phyloP scores from a whole-genome alignment of 2,329 filamentous ascomycete genomes.

The Exophiala alcalophila region DNA sequence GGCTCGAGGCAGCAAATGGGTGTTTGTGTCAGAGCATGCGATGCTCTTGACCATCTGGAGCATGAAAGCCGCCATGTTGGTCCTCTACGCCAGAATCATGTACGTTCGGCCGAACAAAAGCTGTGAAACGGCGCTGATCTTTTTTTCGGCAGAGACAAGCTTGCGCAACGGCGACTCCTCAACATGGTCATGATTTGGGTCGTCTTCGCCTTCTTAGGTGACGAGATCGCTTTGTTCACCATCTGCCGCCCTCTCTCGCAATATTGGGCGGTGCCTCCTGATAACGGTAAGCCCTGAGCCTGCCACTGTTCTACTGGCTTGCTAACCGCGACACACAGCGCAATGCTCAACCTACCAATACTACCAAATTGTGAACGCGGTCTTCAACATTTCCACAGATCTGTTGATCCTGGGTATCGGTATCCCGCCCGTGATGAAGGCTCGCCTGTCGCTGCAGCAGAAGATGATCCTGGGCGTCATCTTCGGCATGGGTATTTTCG shows the following conservation, averaged over 20 bases:
- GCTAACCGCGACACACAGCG: constrained; percentile 16
- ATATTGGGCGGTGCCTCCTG: constrained; percentile 50
- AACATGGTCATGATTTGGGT: constrained; percentile 44
- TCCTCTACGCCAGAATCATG: constrained; percentile 53
- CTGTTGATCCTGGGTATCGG: constrained; percentile 44
- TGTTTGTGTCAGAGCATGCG: constrained; percentile 60
- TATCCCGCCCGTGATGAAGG: constrained; percentile 43
- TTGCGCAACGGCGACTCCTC: constrained; percentile 31
- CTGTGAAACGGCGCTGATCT: constrained; percentile 1
- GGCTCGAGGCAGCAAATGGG: constrained; percentile 58
- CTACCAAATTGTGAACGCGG: constrained; percentile 46
- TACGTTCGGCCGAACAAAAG: constrained; percentile 27
- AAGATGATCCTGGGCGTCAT: constrained; percentile 44
- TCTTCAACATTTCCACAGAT: constrained; percentile 48
- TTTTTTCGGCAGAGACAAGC: constrained; percentile 11
- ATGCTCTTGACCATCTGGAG: constrained; percentile 57
- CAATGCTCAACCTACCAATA: constrained; percentile 45
- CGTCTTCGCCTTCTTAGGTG: constrained; percentile 46
- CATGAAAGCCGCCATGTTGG: constrained; percentile 53
- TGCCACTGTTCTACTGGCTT: not conserved
- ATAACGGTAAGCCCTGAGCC: constrained; percentile 26
- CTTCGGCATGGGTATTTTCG: constrained; percentile 47
- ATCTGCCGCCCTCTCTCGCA: constrained; percentile 50
- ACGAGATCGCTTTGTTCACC: constrained; percentile 51
- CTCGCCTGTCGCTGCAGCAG: constrained; percentile 42